A percentile compares a stretch with the other conserved stretches of the same genome.
phyloP scores from a whole-genome alignment of 371 early-diverging fungal genomes.

The Rhizopus stolonifer region DNA sequence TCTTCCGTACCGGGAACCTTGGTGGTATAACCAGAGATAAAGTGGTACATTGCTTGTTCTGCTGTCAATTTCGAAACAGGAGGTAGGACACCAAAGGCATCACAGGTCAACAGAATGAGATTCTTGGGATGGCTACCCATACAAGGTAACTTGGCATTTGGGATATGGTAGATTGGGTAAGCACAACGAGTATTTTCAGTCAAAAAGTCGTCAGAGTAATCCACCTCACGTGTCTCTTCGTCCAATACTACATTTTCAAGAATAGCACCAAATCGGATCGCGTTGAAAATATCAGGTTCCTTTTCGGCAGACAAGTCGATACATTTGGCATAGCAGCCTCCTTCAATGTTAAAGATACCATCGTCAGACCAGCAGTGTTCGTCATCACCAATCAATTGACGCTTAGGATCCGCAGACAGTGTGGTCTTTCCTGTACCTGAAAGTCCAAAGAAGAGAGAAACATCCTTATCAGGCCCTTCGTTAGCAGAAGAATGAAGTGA shows the following conservation, averaged over 20 bases:
- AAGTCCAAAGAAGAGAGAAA: slow-evolving; percentile 97
- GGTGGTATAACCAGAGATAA: slow-evolving; percentile 90
- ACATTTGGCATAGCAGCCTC: slow-evolving; percentile 98
- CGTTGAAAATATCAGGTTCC: slow-evolving; percentile 97
- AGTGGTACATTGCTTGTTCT: slow-evolving; percentile 97
- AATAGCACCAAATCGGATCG: slow-evolving; percentile 92
- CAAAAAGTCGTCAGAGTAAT: slow-evolving; percentile 77
- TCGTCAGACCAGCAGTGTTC: slow-evolving; percentile 98
- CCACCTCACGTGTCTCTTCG: slow-evolving; percentile 79
- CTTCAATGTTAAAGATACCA: slow-evolving; percentile 97
- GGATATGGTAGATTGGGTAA: slow-evolving; percentile 95
- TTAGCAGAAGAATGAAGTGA: slow-evolving; percentile 97
- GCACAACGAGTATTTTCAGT: slow-evolving; percentile 99
- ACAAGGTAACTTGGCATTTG: slow-evolving; percentile 95
- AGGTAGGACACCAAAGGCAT: slow-evolving; percentile 97
- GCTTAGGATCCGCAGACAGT: slow-evolving; percentile 92
- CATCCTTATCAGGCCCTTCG: slow-evolving; percentile 89
- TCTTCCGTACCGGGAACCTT: slow-evolving; percentile 98
- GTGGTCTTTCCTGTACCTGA: slow-evolving; percentile 99
- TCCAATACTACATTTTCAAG: slow-evolving; percentile 95
- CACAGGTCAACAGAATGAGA: slow-evolving; percentile 96
- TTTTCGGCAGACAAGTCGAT: slow-evolving; percentile 93
- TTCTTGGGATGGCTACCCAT: slow-evolving; percentile 93
- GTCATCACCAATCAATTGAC: slow-evolving; percentile 95
- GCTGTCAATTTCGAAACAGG: slow-evolving; percentile 91